These are phyloP conservation scores for Aspergillus neoniger DNA, from an alignment of 2,329 filamentous ascomycete species.

Conservation along the genomic window DNA sequence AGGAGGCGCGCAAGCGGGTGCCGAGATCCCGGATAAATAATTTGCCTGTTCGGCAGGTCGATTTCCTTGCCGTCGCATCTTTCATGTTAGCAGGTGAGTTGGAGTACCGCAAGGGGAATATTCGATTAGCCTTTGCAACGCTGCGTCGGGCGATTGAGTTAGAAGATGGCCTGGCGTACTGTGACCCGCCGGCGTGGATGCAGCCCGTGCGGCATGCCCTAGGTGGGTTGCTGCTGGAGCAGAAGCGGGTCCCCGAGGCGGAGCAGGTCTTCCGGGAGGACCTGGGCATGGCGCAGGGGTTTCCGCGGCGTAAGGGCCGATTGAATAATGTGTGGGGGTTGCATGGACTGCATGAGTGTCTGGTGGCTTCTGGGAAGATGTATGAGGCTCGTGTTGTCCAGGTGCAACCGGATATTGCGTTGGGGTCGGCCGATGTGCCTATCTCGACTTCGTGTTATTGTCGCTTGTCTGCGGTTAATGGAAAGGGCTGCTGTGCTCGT, in stretches of 20 bases:
- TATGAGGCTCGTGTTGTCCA: slow-evolving; percentile 49
- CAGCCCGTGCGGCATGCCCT: slow-evolving; percentile 69
- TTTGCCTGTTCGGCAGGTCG: slow-evolving; percentile 27
- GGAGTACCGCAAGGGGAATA: slow-evolving; percentile 63
- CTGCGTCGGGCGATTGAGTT: slow-evolving; percentile 59
- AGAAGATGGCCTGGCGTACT: slow-evolving; percentile 65
- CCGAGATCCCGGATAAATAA: slow-evolving; percentile 42
- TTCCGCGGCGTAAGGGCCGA: slow-evolving; percentile 59
- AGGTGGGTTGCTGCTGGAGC: slow-evolving; percentile 67
- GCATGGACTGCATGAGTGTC: slow-evolving; percentile 69
- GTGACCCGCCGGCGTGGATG: slow-evolving; percentile 77
- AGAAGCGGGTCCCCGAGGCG: slow-evolving; percentile 57
- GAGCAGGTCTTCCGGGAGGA: slow-evolving; percentile 60
- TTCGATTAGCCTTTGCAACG: slow-evolving; percentile 58
- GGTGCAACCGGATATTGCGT: slow-evolving; percentile 51
- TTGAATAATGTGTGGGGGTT: slow-evolving; percentile 75
- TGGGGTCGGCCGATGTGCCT: slow-evolving; percentile 60
- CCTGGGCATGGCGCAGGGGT: slow-evolving; percentile 55
- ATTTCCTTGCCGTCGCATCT: slow-evolving; percentile 27
- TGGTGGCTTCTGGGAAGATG: slow-evolving; percentile 53
- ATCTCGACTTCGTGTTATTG: slow-evolving; percentile 61
- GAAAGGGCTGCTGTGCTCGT: background rate
- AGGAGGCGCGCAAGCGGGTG: slow-evolving; percentile 67
- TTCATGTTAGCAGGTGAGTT: slow-evolving; percentile 67
- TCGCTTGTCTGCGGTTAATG: slow-evolving; percentile 19